phyloP scores from a whole-genome alignment of 2,329 filamentous ascomycete species.

The Cryphonectria nitschkei region DNA sequence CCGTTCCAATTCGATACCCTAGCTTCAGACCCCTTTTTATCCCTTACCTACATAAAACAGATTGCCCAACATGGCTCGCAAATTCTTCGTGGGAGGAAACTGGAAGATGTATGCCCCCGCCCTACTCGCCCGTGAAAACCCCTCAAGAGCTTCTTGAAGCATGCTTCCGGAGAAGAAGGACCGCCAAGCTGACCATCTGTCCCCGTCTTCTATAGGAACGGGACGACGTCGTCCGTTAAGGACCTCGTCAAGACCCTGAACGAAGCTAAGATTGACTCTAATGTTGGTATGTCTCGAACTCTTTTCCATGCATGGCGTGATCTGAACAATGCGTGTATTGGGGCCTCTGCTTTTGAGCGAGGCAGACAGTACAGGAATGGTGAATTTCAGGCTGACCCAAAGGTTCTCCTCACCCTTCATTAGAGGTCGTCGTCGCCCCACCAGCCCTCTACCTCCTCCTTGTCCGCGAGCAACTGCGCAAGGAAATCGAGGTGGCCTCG shows the following conservation, averaged over 20 bases:
- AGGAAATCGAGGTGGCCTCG: conserved; percentile 81
- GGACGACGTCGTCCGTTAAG: conserved; percentile 85
- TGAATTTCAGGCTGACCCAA: neutral
- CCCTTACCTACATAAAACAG: conserved; percentile 31
- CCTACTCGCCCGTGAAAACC: conserved; percentile 34
- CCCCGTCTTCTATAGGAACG: conserved; percentile 73
- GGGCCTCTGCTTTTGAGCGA: neutral
- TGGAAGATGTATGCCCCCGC: conserved; percentile 86
- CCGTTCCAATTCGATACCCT: neutral
- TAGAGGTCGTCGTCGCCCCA: conserved; percentile 94
- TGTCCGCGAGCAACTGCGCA: conserved; percentile 76
- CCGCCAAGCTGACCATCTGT: conserved; percentile 28
- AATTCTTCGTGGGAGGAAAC: conserved; percentile 98
- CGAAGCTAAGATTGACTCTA: conserved; percentile 76
- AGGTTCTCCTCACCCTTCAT: conserved; percentile 25
- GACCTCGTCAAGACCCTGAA: conserved; percentile 90
- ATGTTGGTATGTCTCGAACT: conserved; percentile 65
- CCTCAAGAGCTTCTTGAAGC: conserved; percentile 31
- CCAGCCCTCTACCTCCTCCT: conserved; percentile 89
- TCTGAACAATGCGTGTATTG: neutral
- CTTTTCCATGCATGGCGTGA: neutral
- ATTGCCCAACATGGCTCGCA: conserved; percentile 78
- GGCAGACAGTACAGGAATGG: neutral
- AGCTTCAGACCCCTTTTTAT: neutral
- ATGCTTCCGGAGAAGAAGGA: conserved; percentile 20